Conservation (phyloP, 202 grass and related monocot species). For the Hordeum pubiflorum region DNA sequence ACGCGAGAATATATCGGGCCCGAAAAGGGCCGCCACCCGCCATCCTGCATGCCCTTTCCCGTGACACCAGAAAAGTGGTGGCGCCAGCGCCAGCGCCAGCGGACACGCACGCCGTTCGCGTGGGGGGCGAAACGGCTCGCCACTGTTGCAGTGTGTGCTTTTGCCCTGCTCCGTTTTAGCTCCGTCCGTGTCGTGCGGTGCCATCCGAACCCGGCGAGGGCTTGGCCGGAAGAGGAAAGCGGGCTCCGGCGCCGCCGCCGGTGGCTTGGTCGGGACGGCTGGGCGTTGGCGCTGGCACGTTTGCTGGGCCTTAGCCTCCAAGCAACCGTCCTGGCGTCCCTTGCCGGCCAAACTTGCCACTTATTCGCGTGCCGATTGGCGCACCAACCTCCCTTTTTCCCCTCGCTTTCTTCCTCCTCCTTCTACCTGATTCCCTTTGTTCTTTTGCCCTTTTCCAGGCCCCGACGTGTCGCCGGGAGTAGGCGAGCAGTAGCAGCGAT, state of each 20-base stretch:
- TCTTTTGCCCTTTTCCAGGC: neutral
- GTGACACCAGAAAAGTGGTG: neutral
- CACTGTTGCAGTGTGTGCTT: neutral
- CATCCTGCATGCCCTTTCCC: neutral
- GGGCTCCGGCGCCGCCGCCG: neutral
- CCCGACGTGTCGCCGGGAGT: too few species aligned
- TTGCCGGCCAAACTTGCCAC: conserved; percentile 6
- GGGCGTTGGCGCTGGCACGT: too few species aligned
- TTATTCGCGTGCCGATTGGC: neutral
- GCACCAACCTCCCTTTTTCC: neutral
- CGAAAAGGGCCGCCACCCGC: too few species aligned
- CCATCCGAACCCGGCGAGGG: neutral
- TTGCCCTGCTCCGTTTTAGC: too few species aligned
- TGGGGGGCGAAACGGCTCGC: neutral
- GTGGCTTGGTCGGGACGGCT: too few species aligned
- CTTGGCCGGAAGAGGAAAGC: neutral
- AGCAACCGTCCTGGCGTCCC: conserved; percentile 25
- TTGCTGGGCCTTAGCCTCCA: conserved; percentile 20
- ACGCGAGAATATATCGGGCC: neutral
- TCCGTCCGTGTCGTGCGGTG: neutral
- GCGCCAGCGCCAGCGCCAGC: too few species aligned
- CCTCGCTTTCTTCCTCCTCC: neutral
- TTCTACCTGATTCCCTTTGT: neutral
- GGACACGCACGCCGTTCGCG: too few species aligned
- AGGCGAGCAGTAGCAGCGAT: neutral